Conservation (phyloP, 768 basidiomycete species). For the Mrakia hoshinonis region DNA sequence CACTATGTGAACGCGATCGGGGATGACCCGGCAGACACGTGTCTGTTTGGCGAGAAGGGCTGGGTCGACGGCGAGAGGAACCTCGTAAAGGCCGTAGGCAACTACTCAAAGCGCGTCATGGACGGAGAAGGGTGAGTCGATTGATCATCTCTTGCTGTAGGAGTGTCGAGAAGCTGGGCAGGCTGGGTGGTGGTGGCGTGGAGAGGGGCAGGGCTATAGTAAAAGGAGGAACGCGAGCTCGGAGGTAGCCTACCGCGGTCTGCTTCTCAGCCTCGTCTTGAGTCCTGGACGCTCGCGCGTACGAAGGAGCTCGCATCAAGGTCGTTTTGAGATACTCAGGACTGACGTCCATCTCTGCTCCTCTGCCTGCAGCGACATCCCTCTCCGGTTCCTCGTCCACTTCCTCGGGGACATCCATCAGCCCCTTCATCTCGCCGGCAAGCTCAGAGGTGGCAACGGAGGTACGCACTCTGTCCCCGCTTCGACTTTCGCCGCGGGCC, state of each 20-base stretch:
- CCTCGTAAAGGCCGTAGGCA: conserved; percentile 67
- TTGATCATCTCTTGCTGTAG: neutral
- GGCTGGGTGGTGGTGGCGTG: neutral
- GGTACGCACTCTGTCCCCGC: conserved; percentile 37
- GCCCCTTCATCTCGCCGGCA: conserved; percentile 82
- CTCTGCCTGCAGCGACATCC: conserved; percentile 53
- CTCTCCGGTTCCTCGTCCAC: conserved; percentile 86
- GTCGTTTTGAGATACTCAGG: too few relatives aligned
- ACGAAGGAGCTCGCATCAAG: too few relatives aligned
- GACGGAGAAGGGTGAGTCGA: conserved; percentile 35
- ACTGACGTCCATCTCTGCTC: neutral
- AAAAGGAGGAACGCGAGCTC: too few relatives aligned
- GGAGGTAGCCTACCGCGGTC: neutral
- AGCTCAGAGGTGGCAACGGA: conserved; percentile 80
- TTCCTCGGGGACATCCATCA: conserved; percentile 50
- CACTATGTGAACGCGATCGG: conserved; percentile 59
- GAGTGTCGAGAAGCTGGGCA: neutral
- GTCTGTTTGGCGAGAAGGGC: conserved; percentile 64
- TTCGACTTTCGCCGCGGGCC: neutral
- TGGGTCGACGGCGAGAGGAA: conserved; percentile 60
- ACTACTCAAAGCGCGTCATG: conserved; percentile 58
- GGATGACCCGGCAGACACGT: conserved; percentile 65
- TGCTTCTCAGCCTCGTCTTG: neutral
- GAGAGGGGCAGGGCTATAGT: too few relatives aligned
- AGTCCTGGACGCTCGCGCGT: neutral